These are phyloP conservation scores for Phyllosticta citribraziliensis DNA, from an alignment of 2,329 filamentous ascomycete species.

Conservation along the genomic window DNA sequence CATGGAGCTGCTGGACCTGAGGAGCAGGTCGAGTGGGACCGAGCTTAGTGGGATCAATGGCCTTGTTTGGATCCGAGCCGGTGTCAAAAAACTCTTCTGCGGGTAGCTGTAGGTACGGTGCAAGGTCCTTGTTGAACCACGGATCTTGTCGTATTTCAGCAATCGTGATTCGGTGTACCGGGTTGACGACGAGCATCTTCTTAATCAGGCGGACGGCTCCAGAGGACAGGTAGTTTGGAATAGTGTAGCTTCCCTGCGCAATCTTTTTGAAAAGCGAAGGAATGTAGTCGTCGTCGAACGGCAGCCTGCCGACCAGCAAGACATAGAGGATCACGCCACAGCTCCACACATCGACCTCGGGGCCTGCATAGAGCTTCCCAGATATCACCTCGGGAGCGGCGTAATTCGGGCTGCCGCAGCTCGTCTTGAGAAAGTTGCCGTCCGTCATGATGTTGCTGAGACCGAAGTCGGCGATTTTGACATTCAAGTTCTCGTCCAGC, in stretches of 20 bases:
- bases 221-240: constrained; percentile 80
- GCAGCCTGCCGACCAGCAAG: constrained; percentile 58
- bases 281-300: constrained; percentile 98
- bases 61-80: constrained; percentile 85
- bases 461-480: constrained; percentile 98
- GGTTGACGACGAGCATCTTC: constrained; percentile 91
- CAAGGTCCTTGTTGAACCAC: constrained; percentile 85
- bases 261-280: constrained; percentile 97
- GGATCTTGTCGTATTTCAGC: constrained; percentile 86
- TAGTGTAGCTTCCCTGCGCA: constrained; percentile 82
- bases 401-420: constrained; percentile 96
- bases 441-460: constrained; percentile 99
- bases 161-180: constrained; percentile 87
- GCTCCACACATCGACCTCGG: constrained; percentile 98
- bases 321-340: constrained; percentile 76
- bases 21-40: constrained; percentile 61
- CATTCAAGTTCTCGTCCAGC: constrained; percentile 88
- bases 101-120: constrained; percentile 75
- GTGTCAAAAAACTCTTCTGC: constrained; percentile 89
- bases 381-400: constrained; percentile 96
- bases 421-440: constrained; percentile 97
- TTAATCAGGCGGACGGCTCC: constrained; percentile 77
- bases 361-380: constrained; percentile 92
- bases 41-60: constrained; percentile 74
- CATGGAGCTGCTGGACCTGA: constrained; percentile 81